Evolutionary conservation across 1,284 basidiomycete species (phyloP), one percentile per base, ranked within the genome.

Genomic region (Golubevia sp.): DNA sequence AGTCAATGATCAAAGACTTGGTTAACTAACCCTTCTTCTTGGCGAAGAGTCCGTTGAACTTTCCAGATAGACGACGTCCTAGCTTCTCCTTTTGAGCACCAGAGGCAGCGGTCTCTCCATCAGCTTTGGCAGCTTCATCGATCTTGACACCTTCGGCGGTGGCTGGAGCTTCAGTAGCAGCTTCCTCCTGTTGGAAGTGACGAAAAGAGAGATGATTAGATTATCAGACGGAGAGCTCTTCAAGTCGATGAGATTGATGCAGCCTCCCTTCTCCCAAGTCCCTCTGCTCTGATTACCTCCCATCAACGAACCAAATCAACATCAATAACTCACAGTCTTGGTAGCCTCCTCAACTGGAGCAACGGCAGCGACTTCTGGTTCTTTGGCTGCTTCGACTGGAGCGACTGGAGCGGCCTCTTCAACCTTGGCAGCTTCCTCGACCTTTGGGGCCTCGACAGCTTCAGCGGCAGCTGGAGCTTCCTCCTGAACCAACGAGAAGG

Each of bases 11-110:
- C 38, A 44, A 44, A 18, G 18, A n/a, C n/a, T 44, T 44, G 38
- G 11, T 44, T 8, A 13, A 44, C 38, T 44, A 8, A 44, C 38
- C 38, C 38, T 44, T 44, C 38, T 44, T 54, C 71, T 76, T 76
- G 66, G 63, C 57, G 72, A 74, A 74, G 64, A 76, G 68, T n/a
- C 64, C 69, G 49, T 73, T 73, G 55, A 76, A 69, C 56, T 70
- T 69, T 62, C 67, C 70, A 58, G 70, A 73, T 48, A 76, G 57
- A 56, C 73, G 73, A 62, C 73, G 73, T 23, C 67, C 69, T 44
- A 76, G 62, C 71, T 76, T 76, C 64, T 72, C 68, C 64, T 67
- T 72, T 62, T 73, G 62, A 21, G 66, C 65, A 52, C 70, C 66
- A 44, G 73, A 64, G 25, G 72, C 61, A 55, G 71, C 65, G 20